A percentile compares a stretch with the other conserved stretches of the same genome.
Conservation (phyloP, 495 filamentous ascomycete genomes). For the Penicillium maclennaniae region DNA sequence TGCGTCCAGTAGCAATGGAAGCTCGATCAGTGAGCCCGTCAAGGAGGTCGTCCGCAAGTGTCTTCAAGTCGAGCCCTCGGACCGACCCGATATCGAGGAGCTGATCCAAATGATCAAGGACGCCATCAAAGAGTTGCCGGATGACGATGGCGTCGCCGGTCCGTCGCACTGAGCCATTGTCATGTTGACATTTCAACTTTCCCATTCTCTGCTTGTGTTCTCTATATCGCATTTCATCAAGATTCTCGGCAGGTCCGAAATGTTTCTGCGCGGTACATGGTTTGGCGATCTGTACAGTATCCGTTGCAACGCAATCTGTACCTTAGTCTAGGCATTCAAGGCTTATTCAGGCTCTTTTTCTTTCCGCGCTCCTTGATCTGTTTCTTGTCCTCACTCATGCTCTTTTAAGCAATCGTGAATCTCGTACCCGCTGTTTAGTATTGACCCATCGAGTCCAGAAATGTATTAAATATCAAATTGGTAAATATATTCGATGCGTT, state of each 20-base stretch:
- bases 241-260: constrained; percentile 20
- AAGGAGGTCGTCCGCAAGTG: constrained; percentile 85
- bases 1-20: constrained; percentile 26
- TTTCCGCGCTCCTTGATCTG: neutral
- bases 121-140: constrained; percentile 69
- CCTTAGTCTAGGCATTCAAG: neutral
- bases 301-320: neutral
- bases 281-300: constrained; percentile 15
- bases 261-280: constrained; percentile 7
- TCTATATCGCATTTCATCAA: constrained; percentile 1
- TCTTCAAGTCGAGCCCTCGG: constrained; percentile 85
- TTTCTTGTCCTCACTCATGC: too few relatives aligned
- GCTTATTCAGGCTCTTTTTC: neutral
- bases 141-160: constrained; percentile 53
- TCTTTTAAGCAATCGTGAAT: too few relatives aligned
- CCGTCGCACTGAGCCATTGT: constrained; percentile 19
- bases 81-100: constrained; percentile 87
- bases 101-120: constrained; percentile 75
- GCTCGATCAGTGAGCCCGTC: constrained; percentile 66
- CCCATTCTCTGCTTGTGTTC: neutral
- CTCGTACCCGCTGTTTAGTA: too few relatives aligned
- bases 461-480: too few relatives aligned
- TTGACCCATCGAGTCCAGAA: too few relatives aligned
- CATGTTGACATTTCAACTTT: neutral
- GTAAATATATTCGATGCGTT: too few relatives aligned